Base-by-base conservation (phyloP, 2,329 filamentous ascomycete species). In the Beauveria scarabaeidicola region DNA sequence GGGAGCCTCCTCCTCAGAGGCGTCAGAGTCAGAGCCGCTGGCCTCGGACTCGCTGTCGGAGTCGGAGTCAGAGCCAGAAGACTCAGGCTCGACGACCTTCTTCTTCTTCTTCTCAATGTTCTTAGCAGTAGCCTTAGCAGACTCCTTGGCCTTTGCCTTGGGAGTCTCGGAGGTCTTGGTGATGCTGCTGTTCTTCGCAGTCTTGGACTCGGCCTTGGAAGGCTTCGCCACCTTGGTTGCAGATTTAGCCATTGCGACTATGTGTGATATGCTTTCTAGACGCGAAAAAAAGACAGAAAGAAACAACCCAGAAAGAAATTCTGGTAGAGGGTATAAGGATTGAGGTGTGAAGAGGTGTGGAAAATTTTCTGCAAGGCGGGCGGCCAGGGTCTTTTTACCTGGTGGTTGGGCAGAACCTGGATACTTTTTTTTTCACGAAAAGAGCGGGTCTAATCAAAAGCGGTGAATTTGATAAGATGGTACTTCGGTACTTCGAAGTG, bases 81-180 rank as follows among this genome's bases (percentile, higher is more conserved):
- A 73, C 67, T 78, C 75, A 57, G 74, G 69, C 66, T 78, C 74
- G 52, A 67, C 67, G 32, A 74, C 72, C 70, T 78, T 77, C 69
- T 78, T 75, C 66, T 70, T 72, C 74, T 80, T 81, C 77, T 81
- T 73, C 36, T 67, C 66, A 57, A 76, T 67, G 65, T 77, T 77
- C 74, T 83, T 83, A 66, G 77, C 71, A 61, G 81, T 76, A 62
- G 79, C 77, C 80, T 89, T 88, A 67, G 84, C 84, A 23, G 83
- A 70, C 64, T 85, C 79, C 80, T 88, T 88, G 67, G 83, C 81
- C 78, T 88, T 88, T 62, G 79, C 75, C 75, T 85, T 87, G 70
- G 84, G 75, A 64, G 81, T 81, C 72, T 87, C 80, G 63, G 82
- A 78, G 57, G 85, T 71, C 80, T 91, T 91, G 76, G 81, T 82